Conservation (phyloP, 2,329 filamentous ascomycete genomes). For the Ciborinia camelliae region DNA sequence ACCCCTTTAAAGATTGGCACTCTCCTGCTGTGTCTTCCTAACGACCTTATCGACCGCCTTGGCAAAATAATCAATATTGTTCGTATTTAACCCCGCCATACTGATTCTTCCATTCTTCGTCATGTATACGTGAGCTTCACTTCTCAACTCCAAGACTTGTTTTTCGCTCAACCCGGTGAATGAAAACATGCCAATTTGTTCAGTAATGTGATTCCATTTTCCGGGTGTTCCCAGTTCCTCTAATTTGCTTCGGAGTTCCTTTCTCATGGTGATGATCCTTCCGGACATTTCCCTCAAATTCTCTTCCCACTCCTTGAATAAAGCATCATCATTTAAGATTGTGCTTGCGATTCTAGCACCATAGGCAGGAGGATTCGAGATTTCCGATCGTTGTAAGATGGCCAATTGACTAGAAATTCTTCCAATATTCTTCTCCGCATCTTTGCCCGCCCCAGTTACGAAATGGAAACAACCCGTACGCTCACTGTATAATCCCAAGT, state of each 20-base stretch:
- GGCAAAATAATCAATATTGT: conserved; percentile 91
- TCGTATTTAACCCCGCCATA: conserved; percentile 94
- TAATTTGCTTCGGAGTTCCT: conserved; percentile 70
- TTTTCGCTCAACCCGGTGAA: conserved; percentile 77
- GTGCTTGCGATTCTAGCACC: conserved; percentile 84
- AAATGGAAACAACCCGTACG: conserved; percentile 96
- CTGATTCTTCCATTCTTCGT: conserved; percentile 98
- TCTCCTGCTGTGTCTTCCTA: conserved; percentile 27
- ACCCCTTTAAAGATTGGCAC: conserved; percentile 7
- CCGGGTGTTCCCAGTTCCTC: conserved; percentile 84
- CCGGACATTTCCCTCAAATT: conserved; percentile 93
- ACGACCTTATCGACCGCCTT: conserved; percentile 86
- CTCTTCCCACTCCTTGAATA: conserved; percentile 86
- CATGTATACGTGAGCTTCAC: conserved; percentile 78
- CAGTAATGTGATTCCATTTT: conserved; percentile 94
- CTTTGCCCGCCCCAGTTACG: conserved; percentile 68
- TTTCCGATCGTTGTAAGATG: conserved; percentile 93
- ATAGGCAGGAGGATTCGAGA: conserved; percentile 94
- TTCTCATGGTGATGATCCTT: conserved; percentile 89
- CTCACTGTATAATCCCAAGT: conserved; percentile 96
- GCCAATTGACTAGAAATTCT: conserved; percentile 84
- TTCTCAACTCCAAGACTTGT: conserved; percentile 68
- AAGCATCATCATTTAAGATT: conserved; percentile 74
- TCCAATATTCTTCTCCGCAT: conserved; percentile 55
- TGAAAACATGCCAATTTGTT: conserved; percentile 99